phyloP scores from a whole-genome alignment of 2,329 filamentous ascomycete species.

The Fusarium buharicum region DNA sequence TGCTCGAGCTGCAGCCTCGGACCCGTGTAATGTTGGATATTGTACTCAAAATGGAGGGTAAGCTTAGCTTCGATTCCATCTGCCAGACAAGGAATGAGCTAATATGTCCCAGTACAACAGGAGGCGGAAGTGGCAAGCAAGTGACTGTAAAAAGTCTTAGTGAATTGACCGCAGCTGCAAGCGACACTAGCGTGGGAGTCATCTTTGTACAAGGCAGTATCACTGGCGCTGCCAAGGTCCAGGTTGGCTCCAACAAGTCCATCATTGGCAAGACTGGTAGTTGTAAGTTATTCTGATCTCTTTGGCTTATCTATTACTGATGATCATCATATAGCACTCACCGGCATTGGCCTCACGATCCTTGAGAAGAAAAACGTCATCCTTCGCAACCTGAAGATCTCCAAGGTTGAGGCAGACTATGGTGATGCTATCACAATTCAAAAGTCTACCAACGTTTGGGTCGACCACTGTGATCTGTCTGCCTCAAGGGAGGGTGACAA shows the following conservation, averaged over 20 bases:
- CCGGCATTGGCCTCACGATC: conserved; percentile 35
- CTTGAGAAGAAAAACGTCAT: conserved; percentile 60
- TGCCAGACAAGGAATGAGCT: background rate
- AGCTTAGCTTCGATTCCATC: background rate
- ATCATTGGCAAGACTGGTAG: conserved; percentile 40
- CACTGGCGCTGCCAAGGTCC: conserved; percentile 39
- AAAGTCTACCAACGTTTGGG: conserved; percentile 59
- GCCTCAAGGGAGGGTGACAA: conserved; percentile 53
- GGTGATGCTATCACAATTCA: conserved; percentile 65
- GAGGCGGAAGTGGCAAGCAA: conserved; percentile 25
- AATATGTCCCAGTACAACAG: conserved; percentile 18
- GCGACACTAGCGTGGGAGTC: conserved; percentile 18
- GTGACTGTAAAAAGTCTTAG: conserved; percentile 33
- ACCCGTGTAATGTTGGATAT: conserved; percentile 31
- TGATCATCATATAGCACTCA: conserved; percentile 23
- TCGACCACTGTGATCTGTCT: conserved; percentile 58
- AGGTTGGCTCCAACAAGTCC: conserved; percentile 39
- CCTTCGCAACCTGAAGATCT: conserved; percentile 65
- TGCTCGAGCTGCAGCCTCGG: conserved; percentile 22
- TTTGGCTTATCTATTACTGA: background rate
- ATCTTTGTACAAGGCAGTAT: conserved; percentile 39
- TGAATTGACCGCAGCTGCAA: conserved; percentile 31
- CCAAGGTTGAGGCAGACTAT: conserved; percentile 57
- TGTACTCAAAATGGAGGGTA: conserved; percentile 41
- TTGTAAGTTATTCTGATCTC: conserved; percentile 13